These are phyloP conservation scores for Hygrocybe punicea DNA, from an alignment of 768 basidiomycete species.

Conservation along the genomic window DNA sequence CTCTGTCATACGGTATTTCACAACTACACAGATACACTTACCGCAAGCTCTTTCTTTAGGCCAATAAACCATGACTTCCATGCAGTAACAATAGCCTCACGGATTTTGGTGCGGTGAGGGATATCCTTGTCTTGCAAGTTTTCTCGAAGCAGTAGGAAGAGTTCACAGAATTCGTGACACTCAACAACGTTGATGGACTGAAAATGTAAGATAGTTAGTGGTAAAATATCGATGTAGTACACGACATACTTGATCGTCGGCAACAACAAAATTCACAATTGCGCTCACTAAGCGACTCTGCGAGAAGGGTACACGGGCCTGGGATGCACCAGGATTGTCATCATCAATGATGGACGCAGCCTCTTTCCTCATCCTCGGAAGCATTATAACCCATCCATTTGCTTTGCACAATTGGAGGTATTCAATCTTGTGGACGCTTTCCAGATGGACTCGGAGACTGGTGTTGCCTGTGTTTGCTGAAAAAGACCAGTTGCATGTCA, in stretches of 20 bases:
- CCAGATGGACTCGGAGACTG: too few species aligned
- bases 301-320: background rate
- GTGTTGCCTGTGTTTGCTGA: too few species aligned
- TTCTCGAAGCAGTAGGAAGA: conserved; percentile 22
- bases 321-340: too few species aligned
- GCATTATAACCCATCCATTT: too few species aligned
- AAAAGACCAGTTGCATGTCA: too few species aligned
- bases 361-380: too few species aligned
- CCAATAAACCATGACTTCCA: conserved; percentile 21
- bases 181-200: conserved; percentile 30
- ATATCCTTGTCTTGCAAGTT: conserved; percentile 24
- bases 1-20: too few species aligned
- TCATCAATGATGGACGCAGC: too few species aligned
- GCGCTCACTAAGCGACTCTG: background rate
- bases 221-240: background rate
- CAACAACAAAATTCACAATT: conserved; percentile 2
- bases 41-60: conserved; percentile 11
- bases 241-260: conserved; percentile 4
- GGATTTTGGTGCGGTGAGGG: conserved; percentile 21
- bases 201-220: background rate
- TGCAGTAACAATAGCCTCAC: conserved; percentile 15
- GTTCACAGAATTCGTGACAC: conserved; percentile 21
- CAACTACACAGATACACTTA: too few species aligned
- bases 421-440: too few species aligned
- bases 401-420: too few species aligned